Base-by-base conservation (phyloP, 768 basidiomycete species). In the Suillus variegatus region DNA sequence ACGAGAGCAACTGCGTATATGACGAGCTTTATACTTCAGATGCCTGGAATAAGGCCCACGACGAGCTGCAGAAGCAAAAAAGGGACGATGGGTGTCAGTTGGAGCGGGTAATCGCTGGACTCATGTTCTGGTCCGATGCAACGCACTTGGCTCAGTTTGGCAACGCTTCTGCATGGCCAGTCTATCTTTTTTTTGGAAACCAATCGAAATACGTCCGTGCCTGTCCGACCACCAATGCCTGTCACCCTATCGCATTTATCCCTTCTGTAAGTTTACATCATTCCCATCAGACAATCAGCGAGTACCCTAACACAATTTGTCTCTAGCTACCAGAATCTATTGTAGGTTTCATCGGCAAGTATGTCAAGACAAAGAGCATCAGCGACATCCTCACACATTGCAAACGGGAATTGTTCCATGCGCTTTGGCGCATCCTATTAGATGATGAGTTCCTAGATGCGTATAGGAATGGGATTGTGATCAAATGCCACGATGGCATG, bases 101-200 rank as follows among this genome's bases (percentile, higher is more conserved):
- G 2, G 69, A 67, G 20, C 64, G 67, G 4, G 64, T 61, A 1
- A 64, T 76, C 38, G 68, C 65, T 6, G 70, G 62, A 8, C 41
- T 74, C 14, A 76, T 78, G 73, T 65, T 75, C 55, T 74, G 70
- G 65, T 79, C 76, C 0, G 77, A 80, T 68, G 25, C 67, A 0
- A 78, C 76, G 12, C 73, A 74, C 36, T 65, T 79, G 3, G 66
- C 75, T 2, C 54, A 67, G 12, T 80, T 78, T 65, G 75, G 79
- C 0, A 60, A 69, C 1, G 69, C 72, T 40, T 65, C 64, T n/a
- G 36, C 74, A 2, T 75, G 74, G 74, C 73, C 72, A 4, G 25
- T 71, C 5, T 74, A 75, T 57, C 6, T 69, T 22, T 65, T 38
- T 22, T 68, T 72, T 66, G 73, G 70, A 4, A 72, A 28, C 3